A percentile compares a stretch with the other conserved stretches of the same genome.
Evolutionary conservation across 177 flowering plant genomes (phyloP).

Genomic region (Tripterygium wilfordii): DNA sequence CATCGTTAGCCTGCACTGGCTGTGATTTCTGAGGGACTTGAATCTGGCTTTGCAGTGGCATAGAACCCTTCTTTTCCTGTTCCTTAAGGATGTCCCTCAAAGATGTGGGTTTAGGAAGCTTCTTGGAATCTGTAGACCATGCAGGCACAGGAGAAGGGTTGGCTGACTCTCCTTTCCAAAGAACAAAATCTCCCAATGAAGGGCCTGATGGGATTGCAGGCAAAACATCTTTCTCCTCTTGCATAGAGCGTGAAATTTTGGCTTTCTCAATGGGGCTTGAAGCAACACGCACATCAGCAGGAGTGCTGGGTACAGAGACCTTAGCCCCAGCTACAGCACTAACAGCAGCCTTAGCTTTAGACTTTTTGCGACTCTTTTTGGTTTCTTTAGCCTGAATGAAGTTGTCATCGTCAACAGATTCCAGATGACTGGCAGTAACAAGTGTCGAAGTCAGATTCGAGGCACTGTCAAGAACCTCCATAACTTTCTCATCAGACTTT

Average conservation of each 20-base stretch:
- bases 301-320: slow-evolving; percentile 28
- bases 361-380: slow-evolving; percentile 86
- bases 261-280: slow-evolving; percentile 62
- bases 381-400: slow-evolving; percentile 93
- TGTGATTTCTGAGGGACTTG: slow-evolving; percentile 59
- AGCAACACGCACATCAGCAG: slow-evolving; percentile 39
- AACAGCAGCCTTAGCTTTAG: slow-evolving; percentile 72
- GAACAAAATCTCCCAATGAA: slow-evolving; percentile 92
- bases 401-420: slow-evolving; percentile 43
- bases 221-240: slow-evolving; percentile 66
- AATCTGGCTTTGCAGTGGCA: slow-evolving; percentile 28
- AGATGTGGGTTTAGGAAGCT: slow-evolving; percentile 57
- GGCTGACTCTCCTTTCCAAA: slow-evolving; percentile 81
- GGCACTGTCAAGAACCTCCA: slow-evolving; percentile 22
- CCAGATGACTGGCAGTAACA: slow-evolving; percentile 15
- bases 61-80: slow-evolving; percentile 55
- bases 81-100: slow-evolving; percentile 86
- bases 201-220: slow-evolving; percentile 84
- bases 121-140: slow-evolving; percentile 84
- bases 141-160: slow-evolving; percentile 71
- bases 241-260: slow-evolving; percentile 51
- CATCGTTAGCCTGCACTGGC: slow-evolving; percentile 38
- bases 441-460: slow-evolving; percentile 14
- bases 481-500: slow-evolving; percentile 45
- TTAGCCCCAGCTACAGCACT: too few relatives aligned